Conservation (phyloP, 208 protist genomes). For the Crithidia sp. region DNA sequence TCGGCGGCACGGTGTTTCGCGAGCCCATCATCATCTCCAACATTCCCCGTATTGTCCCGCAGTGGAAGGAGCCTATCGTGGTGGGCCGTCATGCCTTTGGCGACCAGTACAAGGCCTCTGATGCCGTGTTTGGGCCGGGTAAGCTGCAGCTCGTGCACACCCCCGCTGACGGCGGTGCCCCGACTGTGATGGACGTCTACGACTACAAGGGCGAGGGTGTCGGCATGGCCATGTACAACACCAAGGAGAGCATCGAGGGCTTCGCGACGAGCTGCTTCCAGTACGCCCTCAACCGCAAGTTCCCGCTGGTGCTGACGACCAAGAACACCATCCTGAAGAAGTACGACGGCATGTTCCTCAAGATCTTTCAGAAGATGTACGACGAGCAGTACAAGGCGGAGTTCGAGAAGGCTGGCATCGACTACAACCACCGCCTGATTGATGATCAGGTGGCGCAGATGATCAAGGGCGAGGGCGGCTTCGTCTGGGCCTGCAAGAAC, state of each 20-base stretch:
- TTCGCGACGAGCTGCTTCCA: conserved; percentile 96
- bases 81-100: conserved; percentile 97
- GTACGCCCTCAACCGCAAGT: conserved; percentile 92
- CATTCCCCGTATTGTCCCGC: conserved; percentile 90
- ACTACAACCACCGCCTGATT: conserved; percentile 97
- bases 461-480: conserved; percentile 93
- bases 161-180: conserved; percentile 75
- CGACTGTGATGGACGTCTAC: conserved; percentile 81
- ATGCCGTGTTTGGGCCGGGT: conserved; percentile 87
- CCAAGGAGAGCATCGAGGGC: conserved; percentile 94
- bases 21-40: conserved; percentile 97
- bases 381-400: conserved; percentile 86
- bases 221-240: conserved; percentile 97
- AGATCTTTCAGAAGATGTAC: conserved; percentile 96
- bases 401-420: conserved; percentile 89
- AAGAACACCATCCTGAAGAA: conserved; percentile 99
- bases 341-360: conserved; percentile 98
- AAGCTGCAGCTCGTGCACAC: conserved; percentile 95
- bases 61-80: conserved; percentile 96
- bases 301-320: conserved; percentile 94
- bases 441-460: conserved; percentile 98
- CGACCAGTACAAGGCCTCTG: conserved; percentile 97
- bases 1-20: conserved; percentile 98
- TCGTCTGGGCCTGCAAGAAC: conserved; percentile 99
- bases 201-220: conserved; percentile 90